phyloP scores from a whole-genome alignment of 768 basidiomycete genomes.

The Mycena maculata region DNA sequence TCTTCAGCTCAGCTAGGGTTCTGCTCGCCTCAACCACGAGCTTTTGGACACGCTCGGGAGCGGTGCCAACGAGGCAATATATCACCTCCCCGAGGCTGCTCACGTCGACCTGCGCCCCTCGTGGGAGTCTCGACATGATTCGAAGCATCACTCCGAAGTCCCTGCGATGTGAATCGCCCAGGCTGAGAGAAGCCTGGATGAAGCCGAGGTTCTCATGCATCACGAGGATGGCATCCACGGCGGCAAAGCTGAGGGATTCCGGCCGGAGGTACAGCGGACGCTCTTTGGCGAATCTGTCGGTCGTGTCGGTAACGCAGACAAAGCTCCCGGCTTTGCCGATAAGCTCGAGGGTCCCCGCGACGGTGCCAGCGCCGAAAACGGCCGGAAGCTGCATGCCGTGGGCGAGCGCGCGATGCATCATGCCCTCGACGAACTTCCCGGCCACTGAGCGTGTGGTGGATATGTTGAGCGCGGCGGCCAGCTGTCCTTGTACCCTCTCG shows the following conservation, averaged over 20 bases:
- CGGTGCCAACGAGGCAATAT: constrained; percentile 14
- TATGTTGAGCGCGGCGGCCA: constrained; percentile 6
- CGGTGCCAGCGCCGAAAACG: background rate
- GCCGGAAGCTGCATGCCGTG: constrained; percentile 5
- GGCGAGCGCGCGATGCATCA: constrained; percentile 13
- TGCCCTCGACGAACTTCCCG: constrained; percentile 7
- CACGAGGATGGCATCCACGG: constrained; percentile 17
- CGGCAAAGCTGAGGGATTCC: constrained; percentile 13
- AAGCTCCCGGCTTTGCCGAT: constrained; percentile 8
- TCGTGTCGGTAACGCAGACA: background rate
- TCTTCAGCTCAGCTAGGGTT: constrained; percentile 3
- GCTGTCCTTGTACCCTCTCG: constrained; percentile 6
- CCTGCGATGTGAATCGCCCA: constrained; percentile 6
- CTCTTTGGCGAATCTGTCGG: background rate
- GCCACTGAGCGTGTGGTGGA: constrained; percentile 8
- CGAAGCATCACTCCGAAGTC: constrained; percentile 10
- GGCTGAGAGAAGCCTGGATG: constrained; percentile 1
- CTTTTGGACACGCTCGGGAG: constrained; percentile 11
- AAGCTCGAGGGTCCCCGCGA: background rate
- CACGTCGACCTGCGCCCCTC: constrained; percentile 1
- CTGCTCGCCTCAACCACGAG: constrained; percentile 2
- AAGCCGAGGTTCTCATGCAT: constrained; percentile 3
- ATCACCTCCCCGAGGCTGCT: constrained; percentile 1
- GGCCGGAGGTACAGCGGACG: constrained; percentile 17
- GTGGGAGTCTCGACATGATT: constrained; percentile 7